These are phyloP conservation scores for Cenchrus purpureus DNA, from an alignment of 176 grass and related monocot species.

Conservation along the genomic window DNA sequence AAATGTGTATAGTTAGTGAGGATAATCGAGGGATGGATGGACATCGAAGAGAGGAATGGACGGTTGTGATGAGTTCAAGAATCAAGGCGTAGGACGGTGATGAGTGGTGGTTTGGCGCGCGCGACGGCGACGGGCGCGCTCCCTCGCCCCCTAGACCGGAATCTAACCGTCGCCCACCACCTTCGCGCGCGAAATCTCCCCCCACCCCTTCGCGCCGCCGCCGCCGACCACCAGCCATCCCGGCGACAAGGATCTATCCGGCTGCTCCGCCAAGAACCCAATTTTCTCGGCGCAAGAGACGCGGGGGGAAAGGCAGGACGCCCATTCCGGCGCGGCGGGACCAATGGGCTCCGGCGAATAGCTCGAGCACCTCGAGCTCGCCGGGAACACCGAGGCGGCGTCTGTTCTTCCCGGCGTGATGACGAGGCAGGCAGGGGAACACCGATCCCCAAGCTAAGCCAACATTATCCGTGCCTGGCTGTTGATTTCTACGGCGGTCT, in stretches of 20 bases:
- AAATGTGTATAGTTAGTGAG: too few species aligned
- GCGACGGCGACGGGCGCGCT: slow-evolving; percentile 42
- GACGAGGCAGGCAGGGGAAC: neutral
- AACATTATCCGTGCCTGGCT: slow-evolving; percentile 30
- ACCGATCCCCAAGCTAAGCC: neutral
- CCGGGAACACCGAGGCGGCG: slow-evolving; percentile 31
- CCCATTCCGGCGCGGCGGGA: slow-evolving; percentile 6
- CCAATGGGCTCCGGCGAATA: slow-evolving; percentile 56
- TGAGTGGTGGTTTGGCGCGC: slow-evolving; percentile 40
- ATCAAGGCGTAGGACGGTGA: neutral
- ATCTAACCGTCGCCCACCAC: slow-evolving; percentile 42
- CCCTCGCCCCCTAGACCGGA: slow-evolving; percentile 16
- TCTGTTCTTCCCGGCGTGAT: slow-evolving; percentile 18
- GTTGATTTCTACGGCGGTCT: neutral
- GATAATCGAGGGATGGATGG: neutral
- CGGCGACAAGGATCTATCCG: slow-evolving; percentile 35
- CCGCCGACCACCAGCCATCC: slow-evolving; percentile 40
- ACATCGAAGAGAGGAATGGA: neutral
- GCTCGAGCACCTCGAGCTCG: slow-evolving; percentile 40
- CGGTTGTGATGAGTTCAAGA: neutral
- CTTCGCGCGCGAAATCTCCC: slow-evolving; percentile 50
- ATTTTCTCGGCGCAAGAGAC: slow-evolving; percentile 12
- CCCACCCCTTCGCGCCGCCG: slow-evolving; percentile 41
- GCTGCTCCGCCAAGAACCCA: slow-evolving; percentile 10
- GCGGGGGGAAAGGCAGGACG: neutral